These are phyloP conservation scores for Piloderma croceum DNA, from an alignment of 768 basidiomycete species.

Conservation along the genomic window DNA sequence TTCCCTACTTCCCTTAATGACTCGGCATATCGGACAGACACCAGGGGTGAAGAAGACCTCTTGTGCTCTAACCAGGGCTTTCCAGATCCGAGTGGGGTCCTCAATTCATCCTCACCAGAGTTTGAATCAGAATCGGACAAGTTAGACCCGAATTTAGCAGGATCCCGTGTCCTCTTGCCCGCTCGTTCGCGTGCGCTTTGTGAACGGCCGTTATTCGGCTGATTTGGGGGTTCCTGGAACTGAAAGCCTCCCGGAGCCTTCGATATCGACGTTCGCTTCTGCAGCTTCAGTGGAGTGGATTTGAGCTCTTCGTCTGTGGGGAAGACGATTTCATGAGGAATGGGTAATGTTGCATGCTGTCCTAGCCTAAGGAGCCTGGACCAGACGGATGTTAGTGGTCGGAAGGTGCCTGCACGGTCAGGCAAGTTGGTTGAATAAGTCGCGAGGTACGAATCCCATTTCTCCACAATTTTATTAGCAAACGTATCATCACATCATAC, in stretches of 20 bases:
- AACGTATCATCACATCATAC: neutral
- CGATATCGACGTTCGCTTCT: constrained; percentile 15
- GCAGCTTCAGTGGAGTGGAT: constrained; percentile 12
- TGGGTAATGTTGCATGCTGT: constrained; percentile 2
- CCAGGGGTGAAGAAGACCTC: constrained; percentile 17
- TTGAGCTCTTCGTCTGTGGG: constrained; percentile 21
- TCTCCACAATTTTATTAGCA: constrained; percentile 29
- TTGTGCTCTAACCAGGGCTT: constrained; percentile 21
- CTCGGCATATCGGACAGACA: constrained; percentile 23
- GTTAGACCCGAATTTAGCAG: constrained; percentile 28
- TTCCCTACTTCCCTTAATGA: constrained; percentile 10
- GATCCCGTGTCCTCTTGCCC: constrained; percentile 16
- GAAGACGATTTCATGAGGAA: constrained; percentile 15
- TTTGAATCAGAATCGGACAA: too few species aligned
- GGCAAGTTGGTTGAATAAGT: constrained; percentile 53
- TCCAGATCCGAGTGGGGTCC: too few species aligned
- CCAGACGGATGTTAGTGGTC: constrained; percentile 51
- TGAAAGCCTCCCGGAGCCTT: neutral
- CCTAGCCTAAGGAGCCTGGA: constrained; percentile 36
- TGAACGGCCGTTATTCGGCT: neutral
- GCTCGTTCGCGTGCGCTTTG: constrained; percentile 3
- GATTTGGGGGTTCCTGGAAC: neutral
- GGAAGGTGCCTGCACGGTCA: constrained; percentile 53
- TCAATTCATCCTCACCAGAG: too few species aligned
- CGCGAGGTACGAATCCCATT: constrained; percentile 66